Base-by-base conservation (phyloP, 2,329 filamentous ascomycete genomes). In the Sporothrix curviconia region DNA sequence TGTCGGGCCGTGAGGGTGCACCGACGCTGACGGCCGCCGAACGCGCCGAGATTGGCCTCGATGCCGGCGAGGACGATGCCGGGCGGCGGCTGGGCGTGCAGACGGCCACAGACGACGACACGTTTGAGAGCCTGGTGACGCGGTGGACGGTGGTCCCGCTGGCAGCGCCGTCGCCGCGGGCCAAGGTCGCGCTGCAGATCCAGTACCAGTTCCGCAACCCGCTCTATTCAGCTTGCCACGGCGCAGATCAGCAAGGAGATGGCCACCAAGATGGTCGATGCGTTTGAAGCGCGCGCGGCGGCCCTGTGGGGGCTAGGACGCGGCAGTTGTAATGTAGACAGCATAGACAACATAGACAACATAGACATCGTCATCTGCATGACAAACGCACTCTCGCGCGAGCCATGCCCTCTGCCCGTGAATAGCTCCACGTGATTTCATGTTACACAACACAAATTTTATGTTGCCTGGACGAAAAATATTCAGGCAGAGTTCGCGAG, bases 201-300 rank as follows among this genome's bases (percentile, higher is more conserved):
- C 81, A 85, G 61, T 96, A 92, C 70, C 83, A 86, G 70, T 96
- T 99, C 69, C 79, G 83, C 64, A 97, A 92, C 72, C 90, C 92
- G n/a, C 70, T 96, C 57, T 95, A 96, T 74, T n/a, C 86, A 85
- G 42, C 84, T 88, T 19, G 77, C 96, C 68, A 94, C 92, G 69
- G 80, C 84, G 37, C 86, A 89, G 34, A 85, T 94, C 24, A 90
- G 90, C 63, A 87, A 90, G 32, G 90, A 89, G 72, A 84, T 96
- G 62, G 92, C 90, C 1, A 85, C 84, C 4, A 78, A 88, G 62
- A 96, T 99, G 91, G 88, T 97, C 63, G 85, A 89, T 70, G 92
- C 94, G 1, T 99, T 99, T 75, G 92, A 96, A 75, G 82, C 83
- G 71, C 80, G 89, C 67, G 91, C 94, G 6, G 76, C 76, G 67